Evolutionary conservation across 352 stramenopile genomes (phyloP).

Genomic region (Phytophthora vignae): DNA sequence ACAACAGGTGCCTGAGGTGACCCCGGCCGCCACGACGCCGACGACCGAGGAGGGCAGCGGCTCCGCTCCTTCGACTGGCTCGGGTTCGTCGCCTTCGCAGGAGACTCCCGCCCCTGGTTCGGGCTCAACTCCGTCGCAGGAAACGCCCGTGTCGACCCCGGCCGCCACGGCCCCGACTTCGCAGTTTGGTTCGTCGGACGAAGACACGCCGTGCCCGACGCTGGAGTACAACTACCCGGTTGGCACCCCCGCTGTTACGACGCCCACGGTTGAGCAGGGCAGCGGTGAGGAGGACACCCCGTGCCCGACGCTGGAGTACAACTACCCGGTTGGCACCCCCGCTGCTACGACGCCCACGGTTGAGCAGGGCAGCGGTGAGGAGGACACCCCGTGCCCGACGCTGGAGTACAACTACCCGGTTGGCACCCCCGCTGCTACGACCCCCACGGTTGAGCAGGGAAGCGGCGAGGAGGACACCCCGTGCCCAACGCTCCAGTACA

Average conservation of each 20-base stretch:
- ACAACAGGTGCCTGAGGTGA: neutral
- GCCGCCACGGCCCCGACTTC: constrained; percentile 12
- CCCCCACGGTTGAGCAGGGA: constrained; percentile 5
- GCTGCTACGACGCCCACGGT: constrained; percentile 2
- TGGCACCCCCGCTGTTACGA: neutral
- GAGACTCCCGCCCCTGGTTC: no score
- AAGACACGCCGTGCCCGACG: constrained; percentile 13
- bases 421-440: neutral
- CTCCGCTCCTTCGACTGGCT: neutral
- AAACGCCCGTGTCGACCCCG: constrained; percentile 8
- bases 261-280: constrained; percentile 5
- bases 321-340: constrained; percentile 4
- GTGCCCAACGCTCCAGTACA: constrained; percentile 41
- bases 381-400: constrained; percentile 24
- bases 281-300: constrained; percentile 1
- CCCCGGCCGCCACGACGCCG: constrained; percentile 1
- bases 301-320: constrained; percentile 42
- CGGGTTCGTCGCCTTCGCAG: no score
- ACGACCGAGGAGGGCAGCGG: constrained; percentile 11
- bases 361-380: neutral
- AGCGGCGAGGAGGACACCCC: constrained; percentile 2
- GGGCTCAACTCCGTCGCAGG: neutral
- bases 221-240: neutral
- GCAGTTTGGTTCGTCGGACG: constrained; percentile 3
- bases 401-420: constrained; percentile 32